Evolutionary conservation across 352 stramenopile genomes (phyloP).

Genomic region (Thalassiosira exigua): DNA sequence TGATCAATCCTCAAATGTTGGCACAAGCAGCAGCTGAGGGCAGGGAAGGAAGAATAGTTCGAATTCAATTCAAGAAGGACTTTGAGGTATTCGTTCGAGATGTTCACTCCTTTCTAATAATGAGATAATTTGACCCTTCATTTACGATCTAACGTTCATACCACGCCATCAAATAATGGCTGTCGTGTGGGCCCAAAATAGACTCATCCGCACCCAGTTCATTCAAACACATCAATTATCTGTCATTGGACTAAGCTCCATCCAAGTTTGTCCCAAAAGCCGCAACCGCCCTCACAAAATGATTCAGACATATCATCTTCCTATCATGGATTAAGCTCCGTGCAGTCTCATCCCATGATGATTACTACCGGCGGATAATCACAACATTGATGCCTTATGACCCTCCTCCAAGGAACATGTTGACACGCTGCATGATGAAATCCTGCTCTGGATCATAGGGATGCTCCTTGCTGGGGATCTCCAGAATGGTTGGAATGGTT

Average conservation of each 20-base stretch:
- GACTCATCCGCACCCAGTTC: too few species aligned
- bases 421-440: constrained; percentile 99
- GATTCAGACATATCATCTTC: too few species aligned
- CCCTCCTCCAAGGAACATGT: constrained; percentile 82
- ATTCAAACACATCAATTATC: too few species aligned
- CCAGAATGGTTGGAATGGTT: constrained; percentile 97
- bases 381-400: constrained; percentile 27
- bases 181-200: too few species aligned
- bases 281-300: too few species aligned
- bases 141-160: too few species aligned
- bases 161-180: too few species aligned
- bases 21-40: constrained; percentile 52
- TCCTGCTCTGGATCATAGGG: constrained; percentile 97
- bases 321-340: too few species aligned
- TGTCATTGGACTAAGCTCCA: too few species aligned
- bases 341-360: too few species aligned
- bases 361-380: too few species aligned
- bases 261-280: too few species aligned
- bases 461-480: constrained; percentile 96
- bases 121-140: constrained; percentile 62
- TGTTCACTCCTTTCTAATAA: constrained; percentile 81
- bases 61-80: constrained; percentile 78
- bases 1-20: constrained; percentile 75
- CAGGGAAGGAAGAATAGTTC: constrained; percentile 72
- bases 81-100: constrained; percentile 81